These are phyloP conservation scores for Malus asiatica DNA, from an alignment of 306 rosid species.

Conservation along the genomic window DNA sequence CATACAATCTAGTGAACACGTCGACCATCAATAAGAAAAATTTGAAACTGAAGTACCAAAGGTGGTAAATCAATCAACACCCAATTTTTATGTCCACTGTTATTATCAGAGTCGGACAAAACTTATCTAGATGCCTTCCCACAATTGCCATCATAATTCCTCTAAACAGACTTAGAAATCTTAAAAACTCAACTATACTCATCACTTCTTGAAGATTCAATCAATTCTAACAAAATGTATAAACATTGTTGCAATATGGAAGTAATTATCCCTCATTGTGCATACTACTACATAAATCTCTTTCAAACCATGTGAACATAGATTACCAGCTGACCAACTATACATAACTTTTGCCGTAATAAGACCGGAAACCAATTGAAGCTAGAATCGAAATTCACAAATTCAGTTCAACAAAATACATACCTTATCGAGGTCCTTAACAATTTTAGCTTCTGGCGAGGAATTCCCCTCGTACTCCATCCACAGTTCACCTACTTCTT, in stretches of 20 bases:
- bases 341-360: not conserved
- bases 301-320: not conserved
- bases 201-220: too few relatives aligned
- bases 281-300: not conserved
- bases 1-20: slow-evolving; percentile 4
- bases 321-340: not conserved
- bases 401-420: not conserved
- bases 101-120: not conserved
- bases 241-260: not conserved
- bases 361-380: not conserved
- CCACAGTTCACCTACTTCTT: slow-evolving; percentile 80
- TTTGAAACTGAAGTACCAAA: not conserved
- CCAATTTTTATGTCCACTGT: not conserved
- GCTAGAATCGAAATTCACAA: slow-evolving; percentile 4
- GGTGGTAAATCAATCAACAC: not conserved
- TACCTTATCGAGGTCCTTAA: slow-evolving; percentile 91
- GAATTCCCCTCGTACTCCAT: slow-evolving; percentile 71
- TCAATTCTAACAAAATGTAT: too few relatives aligned
- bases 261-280: not conserved
- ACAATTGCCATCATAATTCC: not conserved
- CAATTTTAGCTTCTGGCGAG: slow-evolving; percentile 82
- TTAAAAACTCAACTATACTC: not conserved
- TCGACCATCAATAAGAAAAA: not conserved
- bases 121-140: not conserved
- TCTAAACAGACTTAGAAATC: not conserved